Evolutionary conservation across 2,329 filamentous ascomycete genomes (phyloP), one percentile per base, ranked within the genome.

Genomic region (Corniculantispora saksenae): DNA sequence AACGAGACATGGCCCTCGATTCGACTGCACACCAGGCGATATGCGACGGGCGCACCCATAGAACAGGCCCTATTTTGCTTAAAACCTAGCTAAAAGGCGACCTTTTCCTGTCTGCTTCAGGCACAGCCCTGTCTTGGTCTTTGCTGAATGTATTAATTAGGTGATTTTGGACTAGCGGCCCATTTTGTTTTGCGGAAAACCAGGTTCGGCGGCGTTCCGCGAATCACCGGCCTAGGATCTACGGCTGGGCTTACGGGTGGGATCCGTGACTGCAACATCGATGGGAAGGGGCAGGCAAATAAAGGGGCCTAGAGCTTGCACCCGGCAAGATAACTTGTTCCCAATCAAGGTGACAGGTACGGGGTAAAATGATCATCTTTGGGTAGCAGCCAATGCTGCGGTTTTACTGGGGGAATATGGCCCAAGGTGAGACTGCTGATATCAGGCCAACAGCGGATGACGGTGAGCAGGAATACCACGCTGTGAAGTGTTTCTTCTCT

Each of bases 41-140:
- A 60, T 60, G 23, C 45, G 57, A 60, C 57, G 57, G 57, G 50
- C n/a, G 57, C 43, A 54, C 19, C 51, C n/a, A 35, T 54, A n/a
- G 51, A n/a, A 13, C 51, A 8, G 7, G 3, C 19, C 50, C 4
- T 57, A 9, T 57, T 55, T 25, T 50, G 21, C 47, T 50, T 27
- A 2, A 25, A 50, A 35, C 25, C 51, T 13, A 54, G 27, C 19
- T 17, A 15, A 35, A 54, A 35, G 27, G 27, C 29, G 51, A 27
- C 15, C 27, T 54, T 3, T 29, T 35, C n/a, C 12, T 25, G 40
- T 23, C 10, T 21, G n/a, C 43, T 32, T 15, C n/a, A 7, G 6
- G 23, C 27, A 29, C 27, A 38, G 57, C 45, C 27, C n/a, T 51
- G 21, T 38, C 23, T 48, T 53, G 27, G 21, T 19, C 17, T n/a